Evolutionary conservation across 495 filamentous ascomycete species (phyloP), one percentile per base, ranked within the genome.

Genomic region (Copromyces sp.): DNA sequence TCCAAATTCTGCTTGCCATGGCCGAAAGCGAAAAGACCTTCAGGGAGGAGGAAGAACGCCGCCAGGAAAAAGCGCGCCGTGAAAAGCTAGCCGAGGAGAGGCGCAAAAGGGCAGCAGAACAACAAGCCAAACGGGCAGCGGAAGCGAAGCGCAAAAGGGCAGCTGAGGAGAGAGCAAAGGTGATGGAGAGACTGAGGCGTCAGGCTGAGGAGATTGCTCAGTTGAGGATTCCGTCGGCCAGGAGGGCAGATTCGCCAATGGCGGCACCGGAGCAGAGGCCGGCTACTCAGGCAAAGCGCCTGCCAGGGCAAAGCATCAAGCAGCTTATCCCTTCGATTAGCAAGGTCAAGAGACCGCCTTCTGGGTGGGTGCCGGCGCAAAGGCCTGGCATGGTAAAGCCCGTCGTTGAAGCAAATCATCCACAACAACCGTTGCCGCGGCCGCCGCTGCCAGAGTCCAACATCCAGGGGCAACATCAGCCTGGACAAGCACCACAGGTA

Each of bases 41-140:
- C 20, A 37, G 61, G 16, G 71, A 74, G 40, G 76, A 76, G 6
- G 65, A 44, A 37, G 77, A 68, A 59, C 73, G 45, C 6, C 39
- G 69, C n/a, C 69, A 70, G 29, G 39, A 14, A 68, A 16, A 65
- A 0, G 53, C 53, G 24, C 53, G 53, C 7, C 53, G 53, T 17
- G 40, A 68, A 42, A 70, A 35, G 68, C 16, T 16, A 9, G 8
- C 20, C 12, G 11, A 44, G 32, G 72, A 71, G 42, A 70, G 42
- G 45, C n/a, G 39, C 14, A 29, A 69, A 29, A 39, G 24, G 11
- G 17, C 32, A 38, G 70, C 35, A 7, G 32, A 17, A 17, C 44
- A 35, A 71, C 16, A 16, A 0, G 70, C 24, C 32, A 39, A 29
- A 9, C 17, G 20, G 71, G 53, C 38, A 11, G 35, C 69, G 9